These are phyloP conservation scores for Thalassiosira sp. DNA, from an alignment of 352 stramenopile genomes.

Conservation along the genomic window DNA sequence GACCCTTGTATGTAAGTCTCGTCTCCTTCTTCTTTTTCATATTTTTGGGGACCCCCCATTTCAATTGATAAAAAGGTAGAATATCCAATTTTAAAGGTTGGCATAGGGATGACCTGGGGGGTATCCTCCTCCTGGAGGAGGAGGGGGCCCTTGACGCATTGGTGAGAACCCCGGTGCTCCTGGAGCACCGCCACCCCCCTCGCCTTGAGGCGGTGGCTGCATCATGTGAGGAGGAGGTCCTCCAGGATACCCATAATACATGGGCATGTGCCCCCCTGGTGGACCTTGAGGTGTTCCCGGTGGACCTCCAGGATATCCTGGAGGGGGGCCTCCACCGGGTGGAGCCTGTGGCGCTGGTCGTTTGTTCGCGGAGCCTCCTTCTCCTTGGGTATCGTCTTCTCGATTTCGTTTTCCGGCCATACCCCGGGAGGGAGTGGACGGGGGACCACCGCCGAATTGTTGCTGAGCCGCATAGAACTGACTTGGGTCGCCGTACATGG, in stretches of 20 bases:
- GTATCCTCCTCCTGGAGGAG: too few species aligned
- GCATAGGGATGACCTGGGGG: not conserved
- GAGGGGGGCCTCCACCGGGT: not conserved
- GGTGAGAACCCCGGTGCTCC: not conserved
- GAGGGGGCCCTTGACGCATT: not conserved
- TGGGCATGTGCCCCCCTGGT: not conserved
- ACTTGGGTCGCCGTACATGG: conserved; percentile 15
- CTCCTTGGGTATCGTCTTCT: not conserved
- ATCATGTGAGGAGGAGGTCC: not conserved
- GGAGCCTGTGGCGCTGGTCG: not conserved
- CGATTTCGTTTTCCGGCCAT: not conserved
- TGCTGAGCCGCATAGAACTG: conserved; percentile 12
- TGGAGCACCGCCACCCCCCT: too few species aligned
- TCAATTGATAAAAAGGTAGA: too few species aligned
- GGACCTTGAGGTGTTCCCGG: not conserved
- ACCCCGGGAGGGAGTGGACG: not conserved
- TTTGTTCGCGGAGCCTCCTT: not conserved
- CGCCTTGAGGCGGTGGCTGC: too few species aligned
- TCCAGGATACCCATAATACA: not conserved
- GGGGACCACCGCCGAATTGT: not conserved
- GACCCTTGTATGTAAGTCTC: too few species aligned
- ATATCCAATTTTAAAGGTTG: too few species aligned
- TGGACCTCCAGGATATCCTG: not conserved
- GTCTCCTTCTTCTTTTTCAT: too few species aligned
- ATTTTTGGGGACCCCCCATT: too few species aligned